Base-by-base conservation (phyloP, 257 asterid species). In the Cynanchum wilfordii region DNA sequence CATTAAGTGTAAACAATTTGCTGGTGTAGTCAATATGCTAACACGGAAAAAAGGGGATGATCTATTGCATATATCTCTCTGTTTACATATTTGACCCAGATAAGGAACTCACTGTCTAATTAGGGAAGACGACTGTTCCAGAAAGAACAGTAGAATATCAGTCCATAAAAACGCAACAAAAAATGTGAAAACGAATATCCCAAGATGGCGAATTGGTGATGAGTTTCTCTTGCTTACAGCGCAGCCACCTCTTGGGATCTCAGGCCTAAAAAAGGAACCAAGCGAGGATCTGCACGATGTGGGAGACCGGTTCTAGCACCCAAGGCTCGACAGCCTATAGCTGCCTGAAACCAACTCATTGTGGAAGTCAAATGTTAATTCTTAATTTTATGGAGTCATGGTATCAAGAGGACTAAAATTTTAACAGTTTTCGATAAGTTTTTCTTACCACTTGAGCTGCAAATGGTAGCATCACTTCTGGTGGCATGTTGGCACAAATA, bases 221-320 rank as follows among this genome's bases (percentile, higher is more conserved):
- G 64, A 72, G 80, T 73, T 76, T 69, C 20, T 58, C 50, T 77
- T 76, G 71, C 33, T 22, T 68, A 62, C 10, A 73, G 56, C 22
- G 22, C 10, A 74, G 75, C 77, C 79, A 71, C 82, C 87, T 75
- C 90, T 78, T 80, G 96, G 90, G 81, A 59, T 42, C 85, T 73
- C 77, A 79, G 81, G 20, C 68, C 51, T 86, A 94, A 88, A 90
- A 91, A 94, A 87, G 85, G 62, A 75, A 79, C 50, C 83, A 94
- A 75, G 5, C 97, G 96, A 81, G 86, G 87, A 80, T 94, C 92
- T 2, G 89, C 73, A 15, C 71, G 80, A n/a, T 15, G 71, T 15
- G 99, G 98, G 78, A 94, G 90, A 27, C 98, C 95, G 4, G 93
- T 83, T 80, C 98, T 80, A 47, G 99, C 99, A 72, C 99, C 98